Evolutionary conservation across 257 asterid species (phyloP).

Genomic region (Solanum chilense): DNA sequence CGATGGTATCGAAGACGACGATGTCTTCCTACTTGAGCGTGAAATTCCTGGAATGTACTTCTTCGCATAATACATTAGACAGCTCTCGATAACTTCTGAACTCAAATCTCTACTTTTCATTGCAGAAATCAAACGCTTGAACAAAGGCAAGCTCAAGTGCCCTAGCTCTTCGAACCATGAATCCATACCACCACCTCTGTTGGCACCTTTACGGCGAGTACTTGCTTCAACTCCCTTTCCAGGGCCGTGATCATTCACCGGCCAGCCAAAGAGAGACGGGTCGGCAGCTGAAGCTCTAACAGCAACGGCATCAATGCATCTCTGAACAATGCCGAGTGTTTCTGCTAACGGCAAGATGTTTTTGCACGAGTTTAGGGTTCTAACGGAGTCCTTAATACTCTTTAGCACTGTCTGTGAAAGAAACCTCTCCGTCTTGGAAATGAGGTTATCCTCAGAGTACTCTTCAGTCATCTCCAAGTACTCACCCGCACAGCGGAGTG

Average conservation of each 20-base stretch:
- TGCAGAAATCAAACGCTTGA: conserved; percentile 50
- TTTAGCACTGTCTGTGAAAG: conserved; percentile 43
- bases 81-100: conserved; percentile 69
- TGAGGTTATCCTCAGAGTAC: conserved; percentile 73
- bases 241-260: conserved; percentile 49
- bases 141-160: conserved; percentile 35
- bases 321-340: conserved; percentile 46
- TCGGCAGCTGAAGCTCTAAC: conserved; percentile 55
- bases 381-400: conserved; percentile 41
- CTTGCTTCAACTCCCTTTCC: conserved; percentile 5
- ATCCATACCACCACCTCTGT: conserved; percentile 19
- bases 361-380: conserved; percentile 48
- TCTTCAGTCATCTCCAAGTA: conserved; percentile 81
- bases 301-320: conserved; percentile 66
- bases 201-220: conserved; percentile 20
- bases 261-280: conserved; percentile 93
- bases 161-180: conserved; percentile 81
- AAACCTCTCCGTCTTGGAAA: conserved; percentile 59
- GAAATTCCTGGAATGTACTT: conserved; percentile 76
- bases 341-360: conserved; percentile 55
- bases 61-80: conserved; percentile 69
- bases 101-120: conserved; percentile 55
- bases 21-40: conserved; percentile 48
- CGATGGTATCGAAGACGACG: conserved; percentile 43
- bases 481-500: conserved; percentile 86